These are phyloP conservation scores for Ambrosiella xylebori DNA, from an alignment of 2,329 filamentous ascomycete species.

Conservation along the genomic window DNA sequence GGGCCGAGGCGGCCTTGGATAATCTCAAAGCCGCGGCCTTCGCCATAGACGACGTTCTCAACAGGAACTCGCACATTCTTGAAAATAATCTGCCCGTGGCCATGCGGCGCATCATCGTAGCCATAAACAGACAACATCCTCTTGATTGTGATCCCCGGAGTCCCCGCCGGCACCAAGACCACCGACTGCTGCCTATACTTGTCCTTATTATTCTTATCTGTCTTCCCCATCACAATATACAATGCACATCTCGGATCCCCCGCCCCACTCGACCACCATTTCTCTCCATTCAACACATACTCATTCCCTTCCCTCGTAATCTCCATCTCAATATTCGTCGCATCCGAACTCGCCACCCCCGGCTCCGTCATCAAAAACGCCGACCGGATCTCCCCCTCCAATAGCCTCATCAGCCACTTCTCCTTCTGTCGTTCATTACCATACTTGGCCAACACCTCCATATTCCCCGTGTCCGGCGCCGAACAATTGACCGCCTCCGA, in stretches of 20 bases:
- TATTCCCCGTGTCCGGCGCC: conserved; percentile 85
- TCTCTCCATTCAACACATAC: conserved; percentile 82
- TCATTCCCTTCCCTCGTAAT: conserved; percentile 73
- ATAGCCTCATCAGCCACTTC: conserved; percentile 62
- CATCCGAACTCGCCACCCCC: conserved; percentile 73
- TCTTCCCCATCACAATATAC: conserved; percentile 96
- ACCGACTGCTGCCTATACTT: conserved; percentile 87
- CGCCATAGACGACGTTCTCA: conserved; percentile 73
- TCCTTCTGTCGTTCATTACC: conserved; percentile 72
- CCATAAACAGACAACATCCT: conserved; percentile 90
- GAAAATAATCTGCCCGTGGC: conserved; percentile 85
- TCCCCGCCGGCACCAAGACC: conserved; percentile 64
- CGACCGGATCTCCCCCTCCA: conserved; percentile 72
- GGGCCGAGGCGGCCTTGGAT: conserved; percentile 94
- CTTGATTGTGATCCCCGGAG: conserved; percentile 78
- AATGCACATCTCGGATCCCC: conserved; percentile 83
- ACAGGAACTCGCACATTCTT: conserved; percentile 76
- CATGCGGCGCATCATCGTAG: conserved; percentile 95
- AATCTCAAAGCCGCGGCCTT: conserved; percentile 91
- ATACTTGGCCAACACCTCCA: conserved; percentile 89
- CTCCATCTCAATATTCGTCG: conserved; percentile 74
- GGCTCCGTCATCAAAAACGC: conserved; percentile 93
- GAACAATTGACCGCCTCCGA: conserved; percentile 82
- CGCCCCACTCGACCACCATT: conserved; percentile 98
- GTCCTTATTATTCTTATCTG: conserved; percentile 55